phyloP scores from a whole-genome alignment of 306 rosid species.

The Pyrus betulifolia region DNA sequence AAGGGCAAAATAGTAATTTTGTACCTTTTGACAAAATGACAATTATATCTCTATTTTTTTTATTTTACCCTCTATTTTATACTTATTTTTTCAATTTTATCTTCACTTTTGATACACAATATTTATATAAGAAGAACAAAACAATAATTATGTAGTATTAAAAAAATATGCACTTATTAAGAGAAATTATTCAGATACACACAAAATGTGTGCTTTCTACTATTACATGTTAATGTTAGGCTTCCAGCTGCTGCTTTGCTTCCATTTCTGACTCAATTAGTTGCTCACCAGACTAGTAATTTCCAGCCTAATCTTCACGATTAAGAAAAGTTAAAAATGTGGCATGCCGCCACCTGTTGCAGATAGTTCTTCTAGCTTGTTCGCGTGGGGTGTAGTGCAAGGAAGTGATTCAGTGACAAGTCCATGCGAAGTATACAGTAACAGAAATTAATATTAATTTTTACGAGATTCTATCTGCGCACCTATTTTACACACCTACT shows the following conservation, averaged over 20 bases:
- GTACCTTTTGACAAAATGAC: too few species aligned
- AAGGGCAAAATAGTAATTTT: too few species aligned
- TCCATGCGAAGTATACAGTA: slow-evolving; percentile 19
- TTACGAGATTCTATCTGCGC: too few species aligned
- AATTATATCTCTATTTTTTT: too few species aligned
- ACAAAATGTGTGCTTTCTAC: too few species aligned
- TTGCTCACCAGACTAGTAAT: not conserved
- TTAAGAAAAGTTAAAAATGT: not conserved
- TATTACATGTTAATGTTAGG: not conserved
- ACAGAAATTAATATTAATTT: not conserved
- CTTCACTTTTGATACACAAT: too few species aligned
- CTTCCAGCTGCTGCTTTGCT: slow-evolving; percentile 5
- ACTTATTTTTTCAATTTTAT: too few species aligned
- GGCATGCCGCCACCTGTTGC: not conserved
- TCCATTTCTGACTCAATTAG: slow-evolving; percentile 5
- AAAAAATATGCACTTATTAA: too few species aligned
- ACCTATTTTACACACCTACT: accelerated
- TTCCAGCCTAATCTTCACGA: not conserved
- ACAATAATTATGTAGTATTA: too few species aligned
- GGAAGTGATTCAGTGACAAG: slow-evolving; percentile 1
- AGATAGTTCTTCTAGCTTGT: slow-evolving; percentile 11
- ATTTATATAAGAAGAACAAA: too few species aligned
- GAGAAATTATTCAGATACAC: too few species aligned
- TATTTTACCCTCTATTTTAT: too few species aligned
- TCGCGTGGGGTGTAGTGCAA: slow-evolving; percentile 36